A percentile compares a stretch with the other conserved stretches of the same genome.
phyloP scores from a whole-genome alignment of 805 yeast species.

The Nakazawaea molendinolei region DNA sequence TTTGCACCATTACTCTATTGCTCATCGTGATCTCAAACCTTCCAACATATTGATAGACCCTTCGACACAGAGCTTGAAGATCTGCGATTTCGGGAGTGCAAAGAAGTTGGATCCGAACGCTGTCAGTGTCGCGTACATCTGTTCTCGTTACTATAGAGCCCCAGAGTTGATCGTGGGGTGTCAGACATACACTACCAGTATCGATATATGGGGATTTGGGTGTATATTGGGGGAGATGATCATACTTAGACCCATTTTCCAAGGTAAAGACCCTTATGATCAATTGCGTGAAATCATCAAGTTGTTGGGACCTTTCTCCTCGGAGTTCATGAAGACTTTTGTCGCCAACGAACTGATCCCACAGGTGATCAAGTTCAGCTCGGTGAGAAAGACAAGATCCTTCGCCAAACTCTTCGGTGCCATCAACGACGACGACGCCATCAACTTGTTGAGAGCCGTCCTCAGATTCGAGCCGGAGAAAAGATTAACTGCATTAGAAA shows the following conservation, averaged over 20 bases:
- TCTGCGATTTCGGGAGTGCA: conserved; percentile 85
- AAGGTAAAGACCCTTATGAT: conserved; percentile 82
- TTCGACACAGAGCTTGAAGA: conserved; percentile 53
- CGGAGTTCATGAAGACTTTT: conserved; percentile 7
- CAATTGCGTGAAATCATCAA: conserved; percentile 90
- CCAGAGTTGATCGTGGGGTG: conserved; percentile 95
- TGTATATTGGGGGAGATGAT: conserved; percentile 94
- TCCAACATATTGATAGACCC: conserved; percentile 78
- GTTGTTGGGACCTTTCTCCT: conserved; percentile 75
- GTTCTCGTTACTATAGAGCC: conserved; percentile 92
- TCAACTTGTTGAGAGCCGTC: conserved; percentile 74
- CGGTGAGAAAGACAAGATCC: conserved; percentile 12
- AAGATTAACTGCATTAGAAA: conserved; percentile 74
- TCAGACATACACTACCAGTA: conserved; percentile 78
- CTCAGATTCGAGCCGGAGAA: conserved; percentile 86
- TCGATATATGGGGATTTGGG: conserved; percentile 97
- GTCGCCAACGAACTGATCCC: conserved; percentile 7
- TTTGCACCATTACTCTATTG: conserved; percentile 71
- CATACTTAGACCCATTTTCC: conserved; percentile 90
- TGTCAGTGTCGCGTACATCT: conserved; percentile 91
- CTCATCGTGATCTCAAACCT: conserved; percentile 83
- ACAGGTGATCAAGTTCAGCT: conserved; percentile 5
- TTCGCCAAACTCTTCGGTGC: conserved; percentile 35
- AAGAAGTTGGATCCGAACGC: conserved; percentile 71
- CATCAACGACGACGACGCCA: conserved; percentile 77